These are phyloP conservation scores for Polyplosphaeria fusca DNA, from an alignment of 495 filamentous ascomycete species.

Conservation along the genomic window DNA sequence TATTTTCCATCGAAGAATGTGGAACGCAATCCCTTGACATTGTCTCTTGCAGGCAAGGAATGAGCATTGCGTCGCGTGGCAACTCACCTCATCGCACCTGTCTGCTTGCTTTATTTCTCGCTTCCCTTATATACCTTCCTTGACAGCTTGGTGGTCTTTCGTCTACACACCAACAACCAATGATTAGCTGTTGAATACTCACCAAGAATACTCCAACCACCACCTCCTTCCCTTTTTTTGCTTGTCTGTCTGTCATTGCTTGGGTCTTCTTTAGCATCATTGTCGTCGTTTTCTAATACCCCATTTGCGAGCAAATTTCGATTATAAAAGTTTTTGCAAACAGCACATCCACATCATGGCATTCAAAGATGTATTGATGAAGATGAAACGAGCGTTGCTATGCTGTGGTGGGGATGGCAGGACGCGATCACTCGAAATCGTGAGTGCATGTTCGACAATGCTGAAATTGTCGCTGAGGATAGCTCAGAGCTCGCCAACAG, in stretches of 20 bases:
- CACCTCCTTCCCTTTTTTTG: conserved; percentile 1
- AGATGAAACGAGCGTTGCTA: conserved; percentile 9
- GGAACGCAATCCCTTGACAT: conserved; percentile 17
- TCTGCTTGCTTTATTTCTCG: conserved; percentile 8
- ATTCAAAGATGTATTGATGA: conserved; percentile 14
- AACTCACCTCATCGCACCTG: conserved; percentile 8
- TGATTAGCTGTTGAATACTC: background rate
- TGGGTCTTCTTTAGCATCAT: background rate
- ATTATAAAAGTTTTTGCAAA: background rate
- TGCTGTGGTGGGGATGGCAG: conserved; percentile 13
- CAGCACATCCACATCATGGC: conserved; percentile 2
- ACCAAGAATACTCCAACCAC: background rate
- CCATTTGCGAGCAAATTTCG: background rate
- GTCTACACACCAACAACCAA: background rate
- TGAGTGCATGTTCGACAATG: conserved; percentile 3
- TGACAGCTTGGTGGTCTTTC: conserved; percentile 3
- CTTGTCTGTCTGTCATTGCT: background rate
- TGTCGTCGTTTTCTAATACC: background rate
- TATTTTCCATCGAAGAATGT: conserved; percentile 17
- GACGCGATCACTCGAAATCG: conserved; percentile 21
- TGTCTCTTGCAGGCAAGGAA: conserved; percentile 31
- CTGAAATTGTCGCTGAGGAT: background rate
- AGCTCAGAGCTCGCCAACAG: conserved; percentile 36
- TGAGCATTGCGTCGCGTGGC: conserved; percentile 28
- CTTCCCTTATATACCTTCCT: conserved; percentile 11